Evolutionary conservation across 2,329 filamentous ascomycete species (phyloP).

Genomic region (Fusarium sp.): DNA sequence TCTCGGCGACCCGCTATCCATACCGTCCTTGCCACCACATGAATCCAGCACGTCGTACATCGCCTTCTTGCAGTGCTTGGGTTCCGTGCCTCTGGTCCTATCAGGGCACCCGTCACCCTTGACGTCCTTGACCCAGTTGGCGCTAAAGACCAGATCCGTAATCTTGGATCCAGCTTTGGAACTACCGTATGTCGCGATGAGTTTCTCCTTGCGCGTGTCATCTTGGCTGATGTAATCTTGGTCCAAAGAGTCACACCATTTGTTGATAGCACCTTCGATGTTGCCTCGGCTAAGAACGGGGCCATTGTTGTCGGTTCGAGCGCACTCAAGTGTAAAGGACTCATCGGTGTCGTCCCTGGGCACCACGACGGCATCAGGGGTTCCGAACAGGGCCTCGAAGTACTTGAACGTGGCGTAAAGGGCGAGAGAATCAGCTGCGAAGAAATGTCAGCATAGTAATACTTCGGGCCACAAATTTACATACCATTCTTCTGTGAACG

Average conservation of each 20-base stretch:
- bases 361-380: neutral
- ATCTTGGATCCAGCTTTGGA: neutral
- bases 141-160: neutral
- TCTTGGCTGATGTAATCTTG: neutral
- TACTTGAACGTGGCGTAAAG: too few relatives aligned
- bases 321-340: neutral
- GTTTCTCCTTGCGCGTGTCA: neutral
- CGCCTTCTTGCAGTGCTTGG: neutral
- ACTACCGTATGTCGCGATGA: neutral
- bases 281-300: neutral
- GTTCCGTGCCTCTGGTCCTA: neutral
- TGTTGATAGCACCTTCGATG: neutral
- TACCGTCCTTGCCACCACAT: neutral
- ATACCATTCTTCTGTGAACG: too few relatives aligned
- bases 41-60: neutral
- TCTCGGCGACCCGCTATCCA: neutral
- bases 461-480: too few relatives aligned
- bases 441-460: too few relatives aligned
- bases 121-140: neutral
- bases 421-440: too few relatives aligned
- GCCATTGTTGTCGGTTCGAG: neutral
- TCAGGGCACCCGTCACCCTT: neutral
- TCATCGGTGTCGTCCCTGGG: neutral
- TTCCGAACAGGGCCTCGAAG: too few relatives aligned
- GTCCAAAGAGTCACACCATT: conserved; percentile 4